phyloP scores from a whole-genome alignment of 345 rosid genomes.

The Rhodamnia argentea region DNA sequence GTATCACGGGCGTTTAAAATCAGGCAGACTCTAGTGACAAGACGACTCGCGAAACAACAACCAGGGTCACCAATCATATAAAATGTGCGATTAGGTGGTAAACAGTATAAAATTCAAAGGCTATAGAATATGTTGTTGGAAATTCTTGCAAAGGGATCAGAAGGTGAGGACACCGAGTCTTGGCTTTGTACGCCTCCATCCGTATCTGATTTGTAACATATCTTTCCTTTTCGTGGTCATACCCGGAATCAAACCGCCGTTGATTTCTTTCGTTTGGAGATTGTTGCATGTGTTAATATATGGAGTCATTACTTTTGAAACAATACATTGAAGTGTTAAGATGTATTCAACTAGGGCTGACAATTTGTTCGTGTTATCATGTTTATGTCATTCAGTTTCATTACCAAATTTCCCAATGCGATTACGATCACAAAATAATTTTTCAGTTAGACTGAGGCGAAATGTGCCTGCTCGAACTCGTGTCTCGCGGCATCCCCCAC shows the following conservation, averaged over 20 bases:
- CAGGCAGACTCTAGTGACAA: not conserved
- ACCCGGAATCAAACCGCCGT: not conserved
- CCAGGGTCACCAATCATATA: not conserved
- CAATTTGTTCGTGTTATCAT: not conserved
- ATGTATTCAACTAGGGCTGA: not conserved
- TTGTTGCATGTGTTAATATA: not conserved
- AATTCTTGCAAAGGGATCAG: not conserved
- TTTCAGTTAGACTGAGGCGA: not conserved
- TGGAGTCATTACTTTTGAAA: no score
- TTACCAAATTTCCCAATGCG: not conserved
- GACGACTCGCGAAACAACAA: not conserved
- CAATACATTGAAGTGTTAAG: not conserved
- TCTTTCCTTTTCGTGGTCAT: not conserved
- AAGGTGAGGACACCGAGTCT: not conserved
- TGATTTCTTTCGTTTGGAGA: not conserved
- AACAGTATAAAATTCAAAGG: not conserved
- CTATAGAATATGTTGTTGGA: not conserved
- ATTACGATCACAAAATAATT: not conserved
- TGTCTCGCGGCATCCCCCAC: not conserved
- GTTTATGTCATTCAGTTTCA: not conserved
- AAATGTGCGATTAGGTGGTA: not conserved
- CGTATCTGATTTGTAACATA: not conserved
- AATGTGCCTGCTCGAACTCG: not conserved
- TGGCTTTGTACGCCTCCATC: not conserved
- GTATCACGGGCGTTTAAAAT: not conserved